Evolutionary conservation across 768 basidiomycete species (phyloP).

Genomic region (Tulasnella sp.): DNA sequence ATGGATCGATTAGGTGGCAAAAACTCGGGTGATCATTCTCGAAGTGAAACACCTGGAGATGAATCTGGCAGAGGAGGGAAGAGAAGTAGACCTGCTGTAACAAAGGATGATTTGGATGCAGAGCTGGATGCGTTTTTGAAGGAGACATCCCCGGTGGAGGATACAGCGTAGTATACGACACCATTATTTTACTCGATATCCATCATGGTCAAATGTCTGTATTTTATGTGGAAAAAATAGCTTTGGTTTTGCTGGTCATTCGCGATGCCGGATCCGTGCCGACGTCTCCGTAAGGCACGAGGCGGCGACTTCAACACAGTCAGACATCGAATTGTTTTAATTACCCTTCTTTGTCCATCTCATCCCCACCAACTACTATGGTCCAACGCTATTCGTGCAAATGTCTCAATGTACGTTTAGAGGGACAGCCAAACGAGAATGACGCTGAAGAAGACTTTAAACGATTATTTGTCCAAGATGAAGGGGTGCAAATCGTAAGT

Average conservation of each 20-base stretch:
- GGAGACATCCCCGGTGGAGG: neutral
- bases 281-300: no score
- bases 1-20: slow-evolving; percentile 23
- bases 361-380: slow-evolving; percentile 5
- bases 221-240: no score
- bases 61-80: slow-evolving; percentile 30
- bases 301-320: no score
- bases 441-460: neutral
- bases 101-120: slow-evolving; percentile 63
- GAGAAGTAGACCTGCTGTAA: slow-evolving; percentile 34
- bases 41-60: slow-evolving; percentile 6
- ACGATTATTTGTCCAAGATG: slow-evolving; percentile 1
- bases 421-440: neutral
- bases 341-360: no score
- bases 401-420: slow-evolving; percentile 4
- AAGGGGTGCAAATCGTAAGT: slow-evolving; percentile 10
- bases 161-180: no score
- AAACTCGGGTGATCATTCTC: slow-evolving; percentile 26
- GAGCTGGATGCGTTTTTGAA: slow-evolving; percentile 59
- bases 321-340: no score
- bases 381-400: neutral
- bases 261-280: no score
- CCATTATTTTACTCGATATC: no score
- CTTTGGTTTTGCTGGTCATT: no score
- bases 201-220: no score